Evolutionary conservation across 108 stramenopile genomes (phyloP).

Genomic region (Nitzschia inconspicua): DNA sequence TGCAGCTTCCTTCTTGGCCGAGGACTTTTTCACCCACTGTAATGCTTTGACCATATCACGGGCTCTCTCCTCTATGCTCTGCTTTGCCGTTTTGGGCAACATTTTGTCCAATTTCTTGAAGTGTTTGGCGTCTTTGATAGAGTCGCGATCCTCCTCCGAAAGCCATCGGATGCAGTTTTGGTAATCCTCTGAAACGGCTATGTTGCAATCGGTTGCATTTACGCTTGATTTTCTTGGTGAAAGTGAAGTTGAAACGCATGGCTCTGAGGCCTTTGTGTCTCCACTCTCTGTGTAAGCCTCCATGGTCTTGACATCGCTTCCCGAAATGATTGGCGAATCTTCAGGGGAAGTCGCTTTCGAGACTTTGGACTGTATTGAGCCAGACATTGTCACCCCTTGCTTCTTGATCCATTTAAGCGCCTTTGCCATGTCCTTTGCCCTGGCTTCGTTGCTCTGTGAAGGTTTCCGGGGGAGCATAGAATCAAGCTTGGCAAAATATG

Average conservation of each 20-base stretch:
- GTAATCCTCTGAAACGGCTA: too few relatives aligned
- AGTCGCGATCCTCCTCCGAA: not conserved
- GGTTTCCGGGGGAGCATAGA: slow-evolving; percentile 11
- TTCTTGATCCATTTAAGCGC: slow-evolving; percentile 25
- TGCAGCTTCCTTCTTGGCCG: too few relatives aligned
- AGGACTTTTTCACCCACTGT: slow-evolving; percentile 26
- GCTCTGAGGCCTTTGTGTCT: too few relatives aligned
- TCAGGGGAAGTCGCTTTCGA: too few relatives aligned
- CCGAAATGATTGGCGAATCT: too few relatives aligned
- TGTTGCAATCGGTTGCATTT: not conserved
- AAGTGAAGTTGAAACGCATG: too few relatives aligned
- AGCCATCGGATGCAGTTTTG: too few relatives aligned
- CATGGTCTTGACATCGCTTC: too few relatives aligned
- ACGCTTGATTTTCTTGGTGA: too few relatives aligned
- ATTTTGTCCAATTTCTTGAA: slow-evolving; percentile 20
- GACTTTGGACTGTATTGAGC: not conserved
- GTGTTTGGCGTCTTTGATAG: slow-evolving; percentile 5
- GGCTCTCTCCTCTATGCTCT: slow-evolving; percentile 23
- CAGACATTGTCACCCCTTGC: slow-evolving; percentile 6
- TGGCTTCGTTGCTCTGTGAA: not conserved
- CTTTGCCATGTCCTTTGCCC: slow-evolving; percentile 33
- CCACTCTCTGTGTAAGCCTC: too few relatives aligned
- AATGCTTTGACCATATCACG: slow-evolving; percentile 23
- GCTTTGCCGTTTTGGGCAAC: slow-evolving; percentile 14
- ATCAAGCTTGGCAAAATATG: slow-evolving; percentile 19